A percentile compares a stretch with the other conserved stretches of the same genome.
Evolutionary conservation across 768 basidiomycete species (phyloP).

Genomic region (Kondoa subrosea): DNA sequence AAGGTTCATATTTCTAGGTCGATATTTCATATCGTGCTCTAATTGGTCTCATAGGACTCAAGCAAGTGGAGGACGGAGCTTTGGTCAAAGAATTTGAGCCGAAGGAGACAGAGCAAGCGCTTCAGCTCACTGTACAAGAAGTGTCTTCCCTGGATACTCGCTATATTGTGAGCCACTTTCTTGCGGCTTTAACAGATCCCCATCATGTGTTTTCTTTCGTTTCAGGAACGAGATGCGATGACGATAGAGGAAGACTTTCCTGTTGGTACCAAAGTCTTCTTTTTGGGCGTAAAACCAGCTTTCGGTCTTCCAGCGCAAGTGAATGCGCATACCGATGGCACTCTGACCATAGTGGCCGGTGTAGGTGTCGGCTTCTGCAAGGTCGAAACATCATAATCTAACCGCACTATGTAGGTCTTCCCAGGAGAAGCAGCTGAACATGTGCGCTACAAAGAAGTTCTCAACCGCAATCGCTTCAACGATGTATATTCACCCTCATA

Average conservation of each 20-base stretch:
- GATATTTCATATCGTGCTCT: not conserved
- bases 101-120: constrained; percentile 67
- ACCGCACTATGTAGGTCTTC: not conserved
- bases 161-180: constrained; percentile 28
- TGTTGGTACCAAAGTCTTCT: constrained; percentile 76
- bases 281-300: constrained; percentile 69
- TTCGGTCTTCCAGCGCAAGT: constrained; percentile 95
- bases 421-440: not conserved
- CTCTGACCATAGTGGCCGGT: constrained; percentile 70
- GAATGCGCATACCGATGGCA: constrained; percentile 47
- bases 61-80: constrained; percentile 70
- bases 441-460: constrained; percentile 30
- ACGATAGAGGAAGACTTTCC: constrained; percentile 79
- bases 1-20: constrained; percentile 42
- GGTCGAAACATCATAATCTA: not conserved
- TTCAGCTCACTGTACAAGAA: constrained; percentile 65
- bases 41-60: constrained; percentile 46
- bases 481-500: constrained; percentile 61
- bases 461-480: constrained; percentile 42
- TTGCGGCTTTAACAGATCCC: constrained; percentile 26
- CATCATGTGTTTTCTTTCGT: too few species aligned
- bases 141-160: constrained; percentile 76
- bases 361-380: constrained; percentile 38
- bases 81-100: constrained; percentile 92
- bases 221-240: constrained; percentile 61